These are phyloP conservation scores for Phytopythium helicoides DNA, from an alignment of 352 stramenopile species.

Conservation along the genomic window DNA sequence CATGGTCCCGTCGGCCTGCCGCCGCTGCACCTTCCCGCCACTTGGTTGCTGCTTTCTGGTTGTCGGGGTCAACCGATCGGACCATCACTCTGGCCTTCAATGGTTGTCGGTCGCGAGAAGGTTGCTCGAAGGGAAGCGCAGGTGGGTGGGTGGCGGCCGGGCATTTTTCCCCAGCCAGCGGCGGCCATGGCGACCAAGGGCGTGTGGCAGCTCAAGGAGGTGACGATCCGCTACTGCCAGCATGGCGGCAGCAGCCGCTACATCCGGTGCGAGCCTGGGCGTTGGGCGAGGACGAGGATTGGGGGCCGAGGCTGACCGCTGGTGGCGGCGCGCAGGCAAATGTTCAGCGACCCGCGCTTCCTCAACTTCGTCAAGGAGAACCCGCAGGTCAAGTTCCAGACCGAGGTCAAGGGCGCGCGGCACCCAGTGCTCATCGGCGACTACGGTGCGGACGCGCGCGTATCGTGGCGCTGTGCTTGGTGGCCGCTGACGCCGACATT, in stretches of 20 bases:
- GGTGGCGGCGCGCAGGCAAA: conserved; percentile 24
- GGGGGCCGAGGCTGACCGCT: neutral
- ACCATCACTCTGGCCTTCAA: no score
- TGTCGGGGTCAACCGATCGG: no score
- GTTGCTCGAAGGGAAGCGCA: neutral
- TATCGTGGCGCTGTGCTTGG: conserved; percentile 6
- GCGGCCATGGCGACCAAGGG: conserved; percentile 65
- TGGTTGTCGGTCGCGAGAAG: neutral
- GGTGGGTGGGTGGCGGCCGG: conserved; percentile 2
- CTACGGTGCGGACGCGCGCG: conserved; percentile 55
- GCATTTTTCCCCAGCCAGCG: conserved; percentile 6
- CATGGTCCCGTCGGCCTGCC: conserved; percentile 2
- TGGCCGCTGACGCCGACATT: neutral
- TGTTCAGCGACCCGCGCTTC: conserved; percentile 77
- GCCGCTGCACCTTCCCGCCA: neutral
- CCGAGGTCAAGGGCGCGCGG: conserved; percentile 77
- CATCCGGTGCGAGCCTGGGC: conserved; percentile 33
- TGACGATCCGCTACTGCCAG: conserved; percentile 83
- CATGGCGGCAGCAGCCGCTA: conserved; percentile 77
- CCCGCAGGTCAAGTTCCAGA: conserved; percentile 82
- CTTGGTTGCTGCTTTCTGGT: neutral
- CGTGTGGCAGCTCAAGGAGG: conserved; percentile 76
- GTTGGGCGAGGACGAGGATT: no score
- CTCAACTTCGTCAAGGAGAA: conserved; percentile 86
- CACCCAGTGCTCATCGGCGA: conserved; percentile 83